Evolutionary conservation across 1,284 basidiomycete species (phyloP).

Genomic region (Rhodotorula glutinis): DNA sequence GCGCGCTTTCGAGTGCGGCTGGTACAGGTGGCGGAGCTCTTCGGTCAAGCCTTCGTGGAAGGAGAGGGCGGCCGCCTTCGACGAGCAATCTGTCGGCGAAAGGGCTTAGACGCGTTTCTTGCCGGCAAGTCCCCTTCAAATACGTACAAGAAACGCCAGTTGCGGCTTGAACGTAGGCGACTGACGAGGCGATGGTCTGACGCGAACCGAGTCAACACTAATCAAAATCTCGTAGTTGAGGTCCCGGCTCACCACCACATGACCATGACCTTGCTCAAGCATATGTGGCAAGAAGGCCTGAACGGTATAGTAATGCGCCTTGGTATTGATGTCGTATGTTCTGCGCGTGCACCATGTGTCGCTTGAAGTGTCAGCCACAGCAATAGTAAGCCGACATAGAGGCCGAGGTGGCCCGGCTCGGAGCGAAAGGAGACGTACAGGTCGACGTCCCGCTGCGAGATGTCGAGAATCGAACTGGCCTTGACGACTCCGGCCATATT

Average conservation of each 20-base stretch:
- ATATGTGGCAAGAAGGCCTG: conserved; percentile 91
- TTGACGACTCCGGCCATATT: conserved; percentile 97
- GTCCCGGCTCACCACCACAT: conserved; percentile 63
- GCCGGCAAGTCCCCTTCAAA: no score
- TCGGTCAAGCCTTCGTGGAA: conserved; percentile 76
- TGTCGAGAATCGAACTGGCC: conserved; percentile 77
- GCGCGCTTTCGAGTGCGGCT: conserved; percentile 3
- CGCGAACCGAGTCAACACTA: no score
- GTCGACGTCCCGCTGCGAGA: conserved; percentile 69
- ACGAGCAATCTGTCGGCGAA: conserved; percentile 59
- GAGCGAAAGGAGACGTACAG: conserved; percentile 57
- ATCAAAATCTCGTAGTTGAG: no score
- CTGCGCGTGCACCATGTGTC: conserved; percentile 51
- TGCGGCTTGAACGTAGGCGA: conserved; percentile 19
- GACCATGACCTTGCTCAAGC: conserved; percentile 71
- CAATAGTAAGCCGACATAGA: no score
- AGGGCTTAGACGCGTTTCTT: no score
- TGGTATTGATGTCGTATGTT: conserved; percentile 82
- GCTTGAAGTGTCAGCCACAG: background rate
- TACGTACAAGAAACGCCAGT: conserved; percentile 29
- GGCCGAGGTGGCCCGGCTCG: no score
- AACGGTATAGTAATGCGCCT: conserved; percentile 84
- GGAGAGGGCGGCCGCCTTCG: conserved; percentile 75
- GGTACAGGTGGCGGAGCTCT: conserved; percentile 71
- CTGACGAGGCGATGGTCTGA: conserved; percentile 35